Conservation (phyloP, 768 basidiomycete genomes). For the Udeniomyces megalosporus region DNA sequence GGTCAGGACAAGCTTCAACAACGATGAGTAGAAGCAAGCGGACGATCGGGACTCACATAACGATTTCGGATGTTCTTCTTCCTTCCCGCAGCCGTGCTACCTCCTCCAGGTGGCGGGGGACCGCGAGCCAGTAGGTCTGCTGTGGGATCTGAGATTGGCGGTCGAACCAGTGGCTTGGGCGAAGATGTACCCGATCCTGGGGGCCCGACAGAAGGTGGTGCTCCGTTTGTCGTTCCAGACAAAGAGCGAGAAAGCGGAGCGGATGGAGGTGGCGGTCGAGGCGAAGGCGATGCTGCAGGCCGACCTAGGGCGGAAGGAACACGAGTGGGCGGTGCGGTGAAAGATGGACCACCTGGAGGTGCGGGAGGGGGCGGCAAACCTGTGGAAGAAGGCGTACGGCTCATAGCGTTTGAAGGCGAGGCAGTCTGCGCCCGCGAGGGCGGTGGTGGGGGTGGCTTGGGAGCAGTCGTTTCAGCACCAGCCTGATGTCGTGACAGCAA, state of each 20-base stretch:
- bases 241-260: constrained; percentile 17
- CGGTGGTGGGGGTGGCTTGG: constrained; percentile 45
- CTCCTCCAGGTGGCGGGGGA: constrained; percentile 27
- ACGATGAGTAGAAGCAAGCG: no score
- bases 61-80: constrained; percentile 66
- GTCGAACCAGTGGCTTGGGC: constrained; percentile 36
- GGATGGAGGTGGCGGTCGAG: constrained; percentile 18
- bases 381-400: constrained; percentile 17
- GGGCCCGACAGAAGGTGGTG: constrained; percentile 24
- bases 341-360: constrained; percentile 29
- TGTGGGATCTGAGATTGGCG: constrained; percentile 19
- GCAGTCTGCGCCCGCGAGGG: constrained; percentile 50
- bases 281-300: constrained; percentile 27
- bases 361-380: constrained; percentile 7
- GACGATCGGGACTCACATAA: constrained; percentile 44
- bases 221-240: constrained; percentile 5
- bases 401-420: background rate
- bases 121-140: constrained; percentile 2
- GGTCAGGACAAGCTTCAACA: no score
- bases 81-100: constrained; percentile 36
- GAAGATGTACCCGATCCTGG: constrained; percentile 36
- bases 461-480: constrained; percentile 40
- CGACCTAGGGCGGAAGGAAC: constrained; percentile 45
- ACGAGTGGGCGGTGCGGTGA: constrained; percentile 38
- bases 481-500: constrained; percentile 32